These are phyloP conservation scores for Cordyceps cateniannulata DNA, from an alignment of 2,329 filamentous ascomycete species.

Conservation along the genomic window DNA sequence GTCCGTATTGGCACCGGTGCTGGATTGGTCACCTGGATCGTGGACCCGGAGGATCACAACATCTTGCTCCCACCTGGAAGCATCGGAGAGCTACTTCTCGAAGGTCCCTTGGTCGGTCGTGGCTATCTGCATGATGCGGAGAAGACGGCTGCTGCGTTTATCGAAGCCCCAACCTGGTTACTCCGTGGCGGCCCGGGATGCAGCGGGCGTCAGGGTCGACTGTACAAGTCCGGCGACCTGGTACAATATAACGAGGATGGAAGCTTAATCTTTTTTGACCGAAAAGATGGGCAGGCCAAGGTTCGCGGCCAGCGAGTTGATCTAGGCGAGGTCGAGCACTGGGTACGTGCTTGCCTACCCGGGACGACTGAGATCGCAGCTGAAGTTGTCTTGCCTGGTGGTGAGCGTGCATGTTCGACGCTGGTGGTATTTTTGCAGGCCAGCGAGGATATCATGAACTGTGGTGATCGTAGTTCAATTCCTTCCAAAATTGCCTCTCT, in stretches of 20 bases:
- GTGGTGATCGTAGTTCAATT: too few species aligned
- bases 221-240: background rate
- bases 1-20: constrained; percentile 11
- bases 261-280: background rate
- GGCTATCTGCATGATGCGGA: constrained; percentile 39
- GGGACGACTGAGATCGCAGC: background rate
- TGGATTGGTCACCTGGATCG: constrained; percentile 18
- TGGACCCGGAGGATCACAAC: constrained; percentile 17
- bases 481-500: too few species aligned
- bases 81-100: constrained; percentile 30
- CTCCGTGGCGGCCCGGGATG: background rate
- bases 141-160: constrained; percentile 26
- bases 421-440: background rate
- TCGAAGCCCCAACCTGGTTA: constrained; percentile 19
- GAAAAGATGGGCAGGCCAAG: background rate
- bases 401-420: background rate
- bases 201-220: background rate
- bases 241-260: constrained; percentile 9
- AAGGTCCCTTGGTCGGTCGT: constrained; percentile 40
- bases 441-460: background rate
- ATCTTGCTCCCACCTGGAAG: constrained; percentile 19
- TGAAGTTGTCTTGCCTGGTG: background rate
- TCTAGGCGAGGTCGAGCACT: background rate
- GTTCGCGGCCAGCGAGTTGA: background rate
- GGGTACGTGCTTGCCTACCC: background rate